Evolutionary conservation across 2,329 filamentous ascomycete species (phyloP).

Genomic region (Scedosporium aurantiacum): DNA sequence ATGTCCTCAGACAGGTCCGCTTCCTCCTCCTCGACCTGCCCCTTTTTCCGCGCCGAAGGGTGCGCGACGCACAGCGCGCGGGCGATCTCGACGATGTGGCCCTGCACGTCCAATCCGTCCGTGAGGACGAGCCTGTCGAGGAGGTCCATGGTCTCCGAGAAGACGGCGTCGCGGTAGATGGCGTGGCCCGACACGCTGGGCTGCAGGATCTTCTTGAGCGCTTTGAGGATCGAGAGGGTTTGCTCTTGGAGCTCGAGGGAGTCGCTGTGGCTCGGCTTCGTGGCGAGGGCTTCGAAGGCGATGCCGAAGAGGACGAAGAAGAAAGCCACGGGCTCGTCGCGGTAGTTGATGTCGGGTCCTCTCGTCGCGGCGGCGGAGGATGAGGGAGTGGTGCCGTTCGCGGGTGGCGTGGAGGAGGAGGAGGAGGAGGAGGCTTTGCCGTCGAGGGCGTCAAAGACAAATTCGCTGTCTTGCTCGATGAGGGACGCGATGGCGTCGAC

Average conservation of each 20-base stretch:
- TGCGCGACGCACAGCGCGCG: conserved; percentile 83
- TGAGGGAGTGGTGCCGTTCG: conserved; percentile 37
- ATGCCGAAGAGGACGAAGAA: conserved; percentile 98
- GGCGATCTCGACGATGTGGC: conserved; percentile 88
- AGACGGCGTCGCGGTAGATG: conserved; percentile 91
- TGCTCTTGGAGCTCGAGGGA: conserved; percentile 62
- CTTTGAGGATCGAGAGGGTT: conserved; percentile 77
- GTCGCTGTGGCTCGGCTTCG: conserved; percentile 45
- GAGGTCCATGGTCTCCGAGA: conserved; percentile 93
- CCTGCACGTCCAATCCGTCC: conserved; percentile 78
- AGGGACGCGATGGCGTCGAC: conserved; percentile 95
- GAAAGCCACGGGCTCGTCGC: conserved; percentile 94
- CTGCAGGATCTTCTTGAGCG: conserved; percentile 87
- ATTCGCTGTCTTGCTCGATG: conserved; percentile 94
- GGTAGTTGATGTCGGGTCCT: conserved; percentile 82
- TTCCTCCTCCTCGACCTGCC: conserved; percentile 49
- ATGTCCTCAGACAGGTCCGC: conserved; percentile 89
- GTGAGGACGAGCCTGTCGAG: conserved; percentile 87
- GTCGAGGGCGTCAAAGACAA: conserved; percentile 93
- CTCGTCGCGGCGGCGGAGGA: conserved; percentile 14
- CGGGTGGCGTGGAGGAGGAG: conserved; percentile 31
- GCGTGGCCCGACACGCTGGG: conserved; percentile 92
- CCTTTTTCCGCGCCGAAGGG: conserved; percentile 60
- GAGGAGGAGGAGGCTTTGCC: too few relatives aligned
- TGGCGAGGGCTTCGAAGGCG: conserved; percentile 88